phyloP scores from a whole-genome alignment of 2,329 filamentous ascomycete species.

The Ambrosiella beaveri region DNA sequence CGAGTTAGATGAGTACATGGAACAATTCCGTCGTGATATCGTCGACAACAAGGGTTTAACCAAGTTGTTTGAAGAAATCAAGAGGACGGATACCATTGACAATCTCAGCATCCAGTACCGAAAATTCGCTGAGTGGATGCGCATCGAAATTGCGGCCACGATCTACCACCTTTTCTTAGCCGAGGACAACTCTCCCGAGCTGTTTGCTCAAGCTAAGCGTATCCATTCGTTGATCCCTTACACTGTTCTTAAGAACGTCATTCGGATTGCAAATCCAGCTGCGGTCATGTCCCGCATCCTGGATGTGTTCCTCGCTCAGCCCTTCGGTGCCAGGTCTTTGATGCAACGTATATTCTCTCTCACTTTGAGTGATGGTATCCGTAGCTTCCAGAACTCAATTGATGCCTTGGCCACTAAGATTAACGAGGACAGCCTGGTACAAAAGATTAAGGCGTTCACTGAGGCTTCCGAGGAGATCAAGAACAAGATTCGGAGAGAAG shows the following conservation, averaged over 20 bases:
- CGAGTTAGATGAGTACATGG: slow-evolving; percentile 96
- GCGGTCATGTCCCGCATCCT: slow-evolving; percentile 93
- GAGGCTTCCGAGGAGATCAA: slow-evolving; percentile 62
- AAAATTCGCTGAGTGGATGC: slow-evolving; percentile 95
- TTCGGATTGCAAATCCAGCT: slow-evolving; percentile 87
- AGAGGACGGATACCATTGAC: slow-evolving; percentile 69
- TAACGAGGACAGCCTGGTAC: slow-evolving; percentile 59
- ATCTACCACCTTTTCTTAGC: slow-evolving; percentile 95
- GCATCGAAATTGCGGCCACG: slow-evolving; percentile 91
- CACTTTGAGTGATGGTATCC: slow-evolving; percentile 80
- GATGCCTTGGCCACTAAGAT: slow-evolving; percentile 62
- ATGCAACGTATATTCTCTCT: slow-evolving; percentile 90
- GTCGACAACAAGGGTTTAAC: slow-evolving; percentile 68
- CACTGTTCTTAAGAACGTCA: slow-evolving; percentile 85
- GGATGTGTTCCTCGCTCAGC: slow-evolving; percentile 89
- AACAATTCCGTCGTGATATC: slow-evolving; percentile 58
- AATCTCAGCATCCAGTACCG: slow-evolving; percentile 90
- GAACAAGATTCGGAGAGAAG: slow-evolving; percentile 53
- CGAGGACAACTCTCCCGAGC: slow-evolving; percentile 91
- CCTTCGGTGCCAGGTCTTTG: slow-evolving; percentile 75
- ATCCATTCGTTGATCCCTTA: slow-evolving; percentile 95
- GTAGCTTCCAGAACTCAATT: slow-evolving; percentile 70
- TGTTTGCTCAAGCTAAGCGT: slow-evolving; percentile 84
- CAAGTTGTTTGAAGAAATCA: slow-evolving; percentile 83
- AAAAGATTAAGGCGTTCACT: slow-evolving; percentile 68